Evolutionary conservation across 2,329 filamentous ascomycete genomes (phyloP).

Genomic region (Aspergillus sp.): DNA sequence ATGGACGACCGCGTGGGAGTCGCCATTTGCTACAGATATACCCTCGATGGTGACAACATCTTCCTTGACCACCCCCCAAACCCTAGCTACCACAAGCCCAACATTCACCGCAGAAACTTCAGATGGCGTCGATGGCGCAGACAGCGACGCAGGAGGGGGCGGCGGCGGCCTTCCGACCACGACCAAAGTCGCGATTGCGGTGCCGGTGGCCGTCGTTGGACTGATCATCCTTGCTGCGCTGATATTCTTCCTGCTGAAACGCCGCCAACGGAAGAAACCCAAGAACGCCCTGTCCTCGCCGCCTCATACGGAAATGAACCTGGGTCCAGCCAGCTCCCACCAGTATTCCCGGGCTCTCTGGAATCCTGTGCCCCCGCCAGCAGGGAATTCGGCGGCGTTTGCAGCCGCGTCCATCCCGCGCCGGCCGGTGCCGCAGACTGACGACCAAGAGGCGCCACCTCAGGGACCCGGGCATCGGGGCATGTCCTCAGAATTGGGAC

Average conservation of each 20-base stretch:
- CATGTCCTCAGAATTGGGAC: background rate
- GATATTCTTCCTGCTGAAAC: constrained; percentile 24
- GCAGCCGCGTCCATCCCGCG: no score
- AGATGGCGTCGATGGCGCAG: background rate
- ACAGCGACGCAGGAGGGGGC: background rate
- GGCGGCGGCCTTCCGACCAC: constrained; percentile 12
- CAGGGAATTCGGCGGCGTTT: no score
- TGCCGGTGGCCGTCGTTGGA: constrained; percentile 31
- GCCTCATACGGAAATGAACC: constrained; percentile 8
- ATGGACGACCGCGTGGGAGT: no score
- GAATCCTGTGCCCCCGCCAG: no score
- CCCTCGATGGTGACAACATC: no score
- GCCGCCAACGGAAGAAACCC: constrained; percentile 18
- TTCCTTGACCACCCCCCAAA: background rate
- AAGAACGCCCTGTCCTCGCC: constrained; percentile 2
- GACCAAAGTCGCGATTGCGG: constrained; percentile 31
- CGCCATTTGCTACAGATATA: no score
- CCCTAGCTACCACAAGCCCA: background rate
- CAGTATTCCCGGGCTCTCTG: no score
- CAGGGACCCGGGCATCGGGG: background rate
- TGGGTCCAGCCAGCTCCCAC: background rate
- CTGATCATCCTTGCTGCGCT: constrained; percentile 22
- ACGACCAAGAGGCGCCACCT: no score
- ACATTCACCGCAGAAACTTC: background rate
- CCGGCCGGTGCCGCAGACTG: no score